Conservation (phyloP, 2,329 filamentous ascomycete species). For the Botryotinia calthae region DNA sequence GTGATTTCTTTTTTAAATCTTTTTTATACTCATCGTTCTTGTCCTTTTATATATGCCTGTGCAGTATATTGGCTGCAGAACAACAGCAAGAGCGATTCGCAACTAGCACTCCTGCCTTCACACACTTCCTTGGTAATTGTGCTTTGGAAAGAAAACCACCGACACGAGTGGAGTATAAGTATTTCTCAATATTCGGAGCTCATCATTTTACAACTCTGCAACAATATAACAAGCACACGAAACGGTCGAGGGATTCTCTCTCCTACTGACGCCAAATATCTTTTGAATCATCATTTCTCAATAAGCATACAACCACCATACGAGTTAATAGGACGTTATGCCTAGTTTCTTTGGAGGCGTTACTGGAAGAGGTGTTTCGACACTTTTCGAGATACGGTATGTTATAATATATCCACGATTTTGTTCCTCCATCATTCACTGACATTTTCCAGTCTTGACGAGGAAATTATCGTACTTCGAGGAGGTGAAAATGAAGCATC, state of each 20-base stretch:
- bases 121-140: not conserved
- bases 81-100: not conserved
- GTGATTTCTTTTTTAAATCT: not conserved
- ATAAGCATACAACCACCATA: not conserved
- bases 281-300: not conserved
- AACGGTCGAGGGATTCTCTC: not conserved
- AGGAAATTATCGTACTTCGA: conserved; percentile 76
- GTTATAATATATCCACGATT: conserved; percentile 8
- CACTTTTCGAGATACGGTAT: conserved; percentile 42
- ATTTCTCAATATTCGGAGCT: not conserved
- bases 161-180: not conserved
- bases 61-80: not conserved
- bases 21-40: not conserved
- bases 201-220: not conserved
- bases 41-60: not conserved
- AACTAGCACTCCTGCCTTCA: not conserved
- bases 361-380: conserved; percentile 37
- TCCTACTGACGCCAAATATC: not conserved
- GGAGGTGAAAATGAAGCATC: conserved; percentile 73
- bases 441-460: conserved; percentile 60
- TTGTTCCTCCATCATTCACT: conserved; percentile 20
- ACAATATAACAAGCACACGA: not conserved
- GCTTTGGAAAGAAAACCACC: not conserved
- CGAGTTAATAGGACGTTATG: conserved; percentile 30
- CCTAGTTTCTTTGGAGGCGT: conserved; percentile 37